Evolutionary conservation across 202 grass and related monocot species (phyloP).

Genomic region (Digitaria exilis): DNA sequence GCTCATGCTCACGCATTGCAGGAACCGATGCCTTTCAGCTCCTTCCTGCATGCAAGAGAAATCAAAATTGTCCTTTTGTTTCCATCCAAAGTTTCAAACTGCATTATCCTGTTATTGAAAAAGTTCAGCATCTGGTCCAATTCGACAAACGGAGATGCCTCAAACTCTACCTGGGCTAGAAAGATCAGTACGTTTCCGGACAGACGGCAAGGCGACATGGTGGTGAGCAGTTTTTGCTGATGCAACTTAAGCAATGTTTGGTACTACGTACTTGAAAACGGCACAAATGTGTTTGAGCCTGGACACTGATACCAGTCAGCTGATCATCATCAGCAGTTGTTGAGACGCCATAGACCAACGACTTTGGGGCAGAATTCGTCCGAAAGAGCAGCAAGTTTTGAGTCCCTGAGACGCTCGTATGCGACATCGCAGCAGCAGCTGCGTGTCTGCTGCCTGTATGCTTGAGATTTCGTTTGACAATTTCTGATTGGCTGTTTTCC

Average conservation of each 20-base stretch:
- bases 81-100: neutral
- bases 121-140: neutral
- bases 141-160: neutral
- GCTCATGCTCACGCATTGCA: too few species aligned
- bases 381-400: neutral
- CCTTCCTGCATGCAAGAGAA: neutral
- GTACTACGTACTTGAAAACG: neutral
- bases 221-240: conserved; percentile 13
- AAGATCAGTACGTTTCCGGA: neutral
- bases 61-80: neutral
- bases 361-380: neutral
- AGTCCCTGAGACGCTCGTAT: conserved; percentile 21
- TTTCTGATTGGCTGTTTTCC: neutral
- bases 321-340: neutral
- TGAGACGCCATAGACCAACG: neutral
- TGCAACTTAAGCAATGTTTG: neutral
- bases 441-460: neutral
- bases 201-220: neutral
- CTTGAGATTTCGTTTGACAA: neutral
- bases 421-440: neutral
- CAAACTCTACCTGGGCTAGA: neutral
- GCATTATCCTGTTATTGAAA: conserved; percentile 4
- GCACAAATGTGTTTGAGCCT: neutral
- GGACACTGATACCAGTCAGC: neutral
- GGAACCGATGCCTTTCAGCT: neutral